Evolutionary conservation across 208 protist species (phyloP), one percentile per base, ranked within the genome.

Genomic region (Crithidia thermophila): DNA sequence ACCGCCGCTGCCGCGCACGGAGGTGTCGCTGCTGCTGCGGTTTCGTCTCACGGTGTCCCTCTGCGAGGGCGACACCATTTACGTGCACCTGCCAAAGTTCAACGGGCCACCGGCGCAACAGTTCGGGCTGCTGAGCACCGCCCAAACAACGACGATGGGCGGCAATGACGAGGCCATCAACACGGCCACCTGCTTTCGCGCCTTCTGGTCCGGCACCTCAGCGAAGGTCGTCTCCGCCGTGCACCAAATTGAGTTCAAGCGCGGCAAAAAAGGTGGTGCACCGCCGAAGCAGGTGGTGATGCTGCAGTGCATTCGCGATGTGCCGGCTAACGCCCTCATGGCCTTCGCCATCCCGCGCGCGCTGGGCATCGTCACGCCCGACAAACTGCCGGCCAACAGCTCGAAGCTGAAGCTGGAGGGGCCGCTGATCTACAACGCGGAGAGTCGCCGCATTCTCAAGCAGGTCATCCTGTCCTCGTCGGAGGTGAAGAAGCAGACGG

Each of bases 351-450:
- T 93, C 5, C 88, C 91, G 10, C 67, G 64, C 0, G 51, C 82
- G n/a, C 58, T 91, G 10, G 68, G 82, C 13, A 70, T 96, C 33
- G 53, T 77, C 9, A 65, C 69, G 20, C 91, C 91, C 0, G 88
- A 94, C 36, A 89, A 88, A 60, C 73, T 94, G 40, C 62, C 82
- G 14, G 77, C 67, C 11, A 94, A 94, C 70, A 84, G 83, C 14
- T 49, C 79, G 11, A 94, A 93, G 75, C 56, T 96, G 30, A 96
- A 93, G 74, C 77, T 96, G 23, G 85, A 93, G 53, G 91, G 80
- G 27, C 67, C 51, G 30, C 36, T 81, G 5, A 46, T 77, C 4
- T 67, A 50, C 16, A 43, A 78, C 63, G 79, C 88, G 0, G 79
- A 84, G 20, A 79, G 69, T 18, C 77, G 80, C 13, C 85, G 85